Evolutionary conservation across 1,284 basidiomycete genomes (phyloP).

Genomic region (Melampsora larici-populina): DNA sequence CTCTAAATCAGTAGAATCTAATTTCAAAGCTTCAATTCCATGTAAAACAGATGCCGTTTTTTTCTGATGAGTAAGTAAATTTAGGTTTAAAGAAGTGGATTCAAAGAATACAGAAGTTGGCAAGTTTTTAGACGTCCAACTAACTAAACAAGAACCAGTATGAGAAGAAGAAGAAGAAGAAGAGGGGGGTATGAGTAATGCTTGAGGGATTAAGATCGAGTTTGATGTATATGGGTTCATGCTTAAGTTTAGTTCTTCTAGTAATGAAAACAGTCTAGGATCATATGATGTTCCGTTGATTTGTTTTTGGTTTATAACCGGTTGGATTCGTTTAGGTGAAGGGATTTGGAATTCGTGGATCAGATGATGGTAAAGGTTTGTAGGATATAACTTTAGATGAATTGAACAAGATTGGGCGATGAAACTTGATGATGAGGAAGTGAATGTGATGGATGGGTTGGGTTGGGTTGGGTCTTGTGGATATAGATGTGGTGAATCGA

Average conservation of each 20-base stretch:
- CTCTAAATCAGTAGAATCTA: not conserved
- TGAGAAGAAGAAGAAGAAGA: too few species aligned
- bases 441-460: not conserved
- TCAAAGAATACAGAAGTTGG: not conserved
- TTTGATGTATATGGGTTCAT: constrained; percentile 11
- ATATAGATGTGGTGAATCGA: constrained; percentile 36
- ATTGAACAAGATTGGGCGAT: constrained; percentile 1
- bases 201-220: constrained; percentile 4
- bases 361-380: constrained; percentile 21
- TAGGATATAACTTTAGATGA: constrained; percentile 32
- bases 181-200: constrained; percentile 7
- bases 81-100: constrained; percentile 13
- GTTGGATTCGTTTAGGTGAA: not conserved
- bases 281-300: constrained; percentile 34
- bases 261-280: constrained; percentile 12
- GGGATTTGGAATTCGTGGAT: constrained; percentile 23
- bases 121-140: constrained; percentile 28
- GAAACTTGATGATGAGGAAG: constrained; percentile 1
- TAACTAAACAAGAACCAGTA: constrained; percentile 3
- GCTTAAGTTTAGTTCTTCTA: constrained; percentile 8
- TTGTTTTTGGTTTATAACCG: not conserved
- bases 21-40: constrained; percentile 33
- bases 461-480: not conserved
- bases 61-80: not conserved
- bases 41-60: constrained; percentile 9